Conservation (phyloP, 441 rosid genomes). For the Pelargonium myrrhifolium region DNA sequence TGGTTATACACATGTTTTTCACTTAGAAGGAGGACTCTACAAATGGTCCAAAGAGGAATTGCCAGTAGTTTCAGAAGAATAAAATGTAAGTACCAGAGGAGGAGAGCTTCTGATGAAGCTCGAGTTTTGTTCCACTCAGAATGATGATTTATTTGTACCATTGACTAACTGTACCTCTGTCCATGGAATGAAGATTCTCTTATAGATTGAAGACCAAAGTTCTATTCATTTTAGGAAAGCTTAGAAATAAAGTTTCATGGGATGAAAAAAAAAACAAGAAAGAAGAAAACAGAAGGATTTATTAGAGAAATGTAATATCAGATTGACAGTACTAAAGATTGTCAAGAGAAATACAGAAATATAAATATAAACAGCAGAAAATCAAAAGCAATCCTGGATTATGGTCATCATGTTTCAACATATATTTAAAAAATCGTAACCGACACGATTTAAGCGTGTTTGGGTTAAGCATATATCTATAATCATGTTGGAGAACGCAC, state of each 20-base stretch:
- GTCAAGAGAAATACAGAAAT: too few species aligned
- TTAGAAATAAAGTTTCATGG: background rate
- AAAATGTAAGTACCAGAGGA: slow-evolving; percentile 9
- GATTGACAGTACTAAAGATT: too few species aligned
- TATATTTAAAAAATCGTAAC: too few species aligned
- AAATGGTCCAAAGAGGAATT: slow-evolving; percentile 75
- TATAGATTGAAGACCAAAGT: background rate
- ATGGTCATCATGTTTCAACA: too few species aligned
- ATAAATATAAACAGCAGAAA: too few species aligned
- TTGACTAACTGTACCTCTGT: background rate
- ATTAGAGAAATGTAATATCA: too few species aligned
- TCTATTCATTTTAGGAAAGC: background rate
- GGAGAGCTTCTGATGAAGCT: slow-evolving; percentile 17
- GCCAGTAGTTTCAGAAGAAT: slow-evolving; percentile 52
- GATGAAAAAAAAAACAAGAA: too few species aligned
- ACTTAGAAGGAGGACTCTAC: slow-evolving; percentile 84
- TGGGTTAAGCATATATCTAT: too few species aligned
- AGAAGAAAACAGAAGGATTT: too few species aligned
- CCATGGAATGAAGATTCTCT: slow-evolving; percentile 9
- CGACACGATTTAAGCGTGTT: too few species aligned
- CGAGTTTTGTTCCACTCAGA: slow-evolving; percentile 23
- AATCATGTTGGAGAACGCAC: too few species aligned
- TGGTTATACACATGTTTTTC: slow-evolving; percentile 65
- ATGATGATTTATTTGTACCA: slow-evolving; percentile 7
- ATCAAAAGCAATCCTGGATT: too few species aligned